Evolutionary conservation across 495 filamentous ascomycete genomes (phyloP), one percentile per base, ranked within the genome.

Genomic region (Aspergillus affinis): DNA sequence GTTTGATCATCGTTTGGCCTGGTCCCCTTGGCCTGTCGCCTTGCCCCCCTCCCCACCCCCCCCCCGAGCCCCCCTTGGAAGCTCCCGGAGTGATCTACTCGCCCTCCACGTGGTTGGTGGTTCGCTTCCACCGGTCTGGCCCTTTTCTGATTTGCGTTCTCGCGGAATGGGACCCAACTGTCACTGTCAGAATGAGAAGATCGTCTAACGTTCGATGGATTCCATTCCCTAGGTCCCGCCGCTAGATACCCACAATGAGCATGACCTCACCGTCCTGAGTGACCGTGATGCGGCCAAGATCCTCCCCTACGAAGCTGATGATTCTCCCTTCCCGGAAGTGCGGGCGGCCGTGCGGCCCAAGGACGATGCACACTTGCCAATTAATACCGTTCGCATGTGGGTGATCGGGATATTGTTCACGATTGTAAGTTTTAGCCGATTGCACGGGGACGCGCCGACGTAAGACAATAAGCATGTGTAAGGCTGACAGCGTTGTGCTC

Each of bases 331-430:
- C 60, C 86, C 86, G 29, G 86, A 91, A 70, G 89, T 74, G 26
- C 76, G 70, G 30, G 72, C 75, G 23, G 72, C 77, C 59, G 72
- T 75, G 15, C 62, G 58, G 21, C 69, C 85, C 55, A 84, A 82
- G 61, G 84, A 91, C 70, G 86, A 90, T 65, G 78, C 85, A 56
- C 75, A 82, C n/a, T 69, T 87, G 55, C 86, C 86, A 10, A 78
- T 83, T 29, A 89, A 88, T 56, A 90, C 88, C 6, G 78, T 87
- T 51, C 86, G 88, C 49, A 88, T 88, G 62, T 91, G 88, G 88
- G 74, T 83, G 18, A 87, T 90, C 65, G 88, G 88, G 27, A 66
- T 91, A 57, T 48, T 88, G 3, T 80, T 90, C 36, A 86, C 88
- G 7, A 80, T 88, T 51, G 73, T 79, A 65, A 26, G 69, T 70